Evolutionary conservation across 345 rosid genomes (phyloP), one percentile per base, ranked within the genome.

Genomic region (Camelina laxa): DNA sequence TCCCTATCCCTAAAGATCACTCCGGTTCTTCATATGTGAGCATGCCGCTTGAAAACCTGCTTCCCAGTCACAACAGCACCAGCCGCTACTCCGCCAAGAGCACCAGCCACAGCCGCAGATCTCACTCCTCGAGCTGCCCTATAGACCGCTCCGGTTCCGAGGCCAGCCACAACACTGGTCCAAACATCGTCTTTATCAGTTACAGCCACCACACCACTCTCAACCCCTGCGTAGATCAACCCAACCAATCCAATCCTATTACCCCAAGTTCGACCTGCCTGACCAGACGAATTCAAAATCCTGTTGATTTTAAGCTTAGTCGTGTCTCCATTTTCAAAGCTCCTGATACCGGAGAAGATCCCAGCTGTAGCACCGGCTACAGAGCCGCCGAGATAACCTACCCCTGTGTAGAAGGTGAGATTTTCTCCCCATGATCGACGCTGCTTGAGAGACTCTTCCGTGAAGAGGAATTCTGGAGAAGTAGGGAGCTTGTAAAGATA

Each of bases 341-440:
- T 82, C 67, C 48, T 79, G 73, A 84, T 47, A 31, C 86, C 95
- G 6, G 86, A 69, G 79, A 76, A 15, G 16, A 87, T n/a, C 0
- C 97, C 98, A 10, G 14, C 63, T 6, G 84, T 55, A 21, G 86
- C 93, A 0, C 97, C 97, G 48, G 80, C 78, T 44, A 84, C 38
- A 27, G 96, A 82, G 7, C 89, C 95, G 17, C 79, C 84, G 24
- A 91, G 85, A 76, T 94, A 94, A 20, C 90, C 81, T 2, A 87
- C 62, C 4, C 98, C 97, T 36, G 97, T 88, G 80, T 94, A 94
- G 72, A 88, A 94, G 67, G 95, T 88, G 70, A 94, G 91, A 47
- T 91, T 94, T 75, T 91, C 97, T 11, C 98, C 98, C 98, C 97
- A 91, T 45, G 96, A 88, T 59, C 97, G 97, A 74, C 96, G 96